phyloP scores from a whole-genome alignment of 169 alveolate species.

The Cryptosporidium felis region DNA sequence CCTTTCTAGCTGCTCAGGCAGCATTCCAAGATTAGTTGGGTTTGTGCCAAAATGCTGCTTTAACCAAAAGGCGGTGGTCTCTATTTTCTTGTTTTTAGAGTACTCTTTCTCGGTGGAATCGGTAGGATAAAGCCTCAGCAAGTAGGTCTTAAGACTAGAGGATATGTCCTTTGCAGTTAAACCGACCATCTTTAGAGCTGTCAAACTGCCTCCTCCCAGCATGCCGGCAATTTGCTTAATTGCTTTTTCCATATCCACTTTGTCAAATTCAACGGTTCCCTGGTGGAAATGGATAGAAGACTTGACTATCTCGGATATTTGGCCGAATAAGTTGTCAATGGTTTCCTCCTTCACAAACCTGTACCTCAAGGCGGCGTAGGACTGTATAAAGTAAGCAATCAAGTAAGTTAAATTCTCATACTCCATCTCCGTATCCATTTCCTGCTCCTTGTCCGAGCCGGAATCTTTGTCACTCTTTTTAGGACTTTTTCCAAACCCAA shows the following conservation, averaged over 20 bases:
- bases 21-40: slow-evolving; percentile 7
- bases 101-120: not conserved
- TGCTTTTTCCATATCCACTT: slow-evolving; percentile 36
- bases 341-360: not conserved
- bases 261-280: slow-evolving; percentile 39
- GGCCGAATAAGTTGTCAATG: slow-evolving; percentile 7
- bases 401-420: slow-evolving; percentile 15
- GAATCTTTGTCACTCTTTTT: not conserved
- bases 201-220: slow-evolving; percentile 65
- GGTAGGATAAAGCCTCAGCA: slow-evolving; percentile 1
- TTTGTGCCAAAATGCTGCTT: not conserved
- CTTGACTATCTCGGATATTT: not conserved
- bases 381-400: slow-evolving; percentile 6
- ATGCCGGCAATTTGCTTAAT: slow-evolving; percentile 16
- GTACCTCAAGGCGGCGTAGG: slow-evolving; percentile 56
- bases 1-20: slow-evolving; percentile 50
- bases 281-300: slow-evolving; percentile 34
- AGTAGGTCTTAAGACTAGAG: not conserved
- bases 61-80: slow-evolving; percentile 37
- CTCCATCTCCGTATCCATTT: not conserved
- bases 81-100: not conserved
- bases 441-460: not conserved
- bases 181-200: slow-evolving; percentile 41
- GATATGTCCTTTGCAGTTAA: slow-evolving; percentile 46
- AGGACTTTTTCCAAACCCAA: slow-evolving; percentile 11